phyloP scores from a whole-genome alignment of 106 monocot genomes.

The Agapanthus africanus region DNA sequence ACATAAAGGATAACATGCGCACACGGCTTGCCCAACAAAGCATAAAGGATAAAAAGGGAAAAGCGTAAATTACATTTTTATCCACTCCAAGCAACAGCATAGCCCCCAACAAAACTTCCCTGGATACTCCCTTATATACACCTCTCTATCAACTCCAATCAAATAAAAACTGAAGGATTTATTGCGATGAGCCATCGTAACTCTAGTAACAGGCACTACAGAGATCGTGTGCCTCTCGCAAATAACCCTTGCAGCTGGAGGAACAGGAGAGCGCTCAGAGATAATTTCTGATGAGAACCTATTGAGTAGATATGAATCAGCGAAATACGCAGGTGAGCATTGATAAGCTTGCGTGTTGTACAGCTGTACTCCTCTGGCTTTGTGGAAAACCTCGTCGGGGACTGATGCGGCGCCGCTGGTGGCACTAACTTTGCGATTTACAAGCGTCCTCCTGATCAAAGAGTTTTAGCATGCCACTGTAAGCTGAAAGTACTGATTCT shows the following conservation, averaged over 20 bases:
- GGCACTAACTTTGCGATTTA: slow-evolving; percentile 69
- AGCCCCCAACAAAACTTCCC: slow-evolving; percentile 76
- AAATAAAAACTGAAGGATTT: slow-evolving; percentile 84
- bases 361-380: slow-evolving; percentile 71
- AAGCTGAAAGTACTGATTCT: no score
- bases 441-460: slow-evolving; percentile 74
- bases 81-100: slow-evolving; percentile 92
- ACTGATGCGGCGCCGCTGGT: slow-evolving; percentile 86
- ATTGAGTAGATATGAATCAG: slow-evolving; percentile 80
- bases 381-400: slow-evolving; percentile 89
- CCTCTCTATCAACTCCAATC: slow-evolving; percentile 59
- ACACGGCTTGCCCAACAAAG: no score
- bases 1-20: no score
- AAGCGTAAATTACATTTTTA: slow-evolving; percentile 25
- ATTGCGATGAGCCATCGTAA: slow-evolving; percentile 65
- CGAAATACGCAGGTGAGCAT: slow-evolving; percentile 88
- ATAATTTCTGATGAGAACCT: slow-evolving; percentile 89
- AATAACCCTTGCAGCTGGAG: slow-evolving; percentile 66
- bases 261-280: slow-evolving; percentile 46
- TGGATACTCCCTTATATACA: slow-evolving; percentile 81
- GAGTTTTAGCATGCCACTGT: no score
- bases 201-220: slow-evolving; percentile 85
- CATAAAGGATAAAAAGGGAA: no score
- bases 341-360: slow-evolving; percentile 94
- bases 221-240: slow-evolving; percentile 82